Percentiles rank a stretch among this genome's conserved stretches.
Evolutionary conservation across 177 flowering plant genomes (phyloP).

Genomic region (Telopea speciosissima): DNA sequence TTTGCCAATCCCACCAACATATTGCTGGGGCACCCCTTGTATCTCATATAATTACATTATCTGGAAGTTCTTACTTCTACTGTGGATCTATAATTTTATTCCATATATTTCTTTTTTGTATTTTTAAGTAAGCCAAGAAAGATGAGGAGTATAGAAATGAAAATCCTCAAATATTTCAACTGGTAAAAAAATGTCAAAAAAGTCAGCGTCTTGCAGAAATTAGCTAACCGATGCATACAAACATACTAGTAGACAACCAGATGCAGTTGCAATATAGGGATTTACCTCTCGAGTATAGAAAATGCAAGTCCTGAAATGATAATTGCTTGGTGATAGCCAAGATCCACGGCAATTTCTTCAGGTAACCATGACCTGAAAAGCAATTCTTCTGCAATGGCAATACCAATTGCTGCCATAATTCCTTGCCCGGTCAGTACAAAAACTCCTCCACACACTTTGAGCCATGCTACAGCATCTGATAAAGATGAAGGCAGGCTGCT

Average conservation of each 20-base stretch:
- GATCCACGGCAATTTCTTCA: conserved; percentile 72
- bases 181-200: background rate
- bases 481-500: conserved; percentile 30
- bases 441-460: conserved; percentile 43
- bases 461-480: conserved; percentile 25
- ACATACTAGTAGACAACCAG: too few relatives aligned
- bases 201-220: background rate
- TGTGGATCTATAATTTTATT: too few relatives aligned
- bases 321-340: conserved; percentile 68
- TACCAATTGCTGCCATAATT: conserved; percentile 45
- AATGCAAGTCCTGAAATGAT: conserved; percentile 78
- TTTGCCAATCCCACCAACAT: too few relatives aligned
- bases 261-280: background rate
- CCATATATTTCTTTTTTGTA: too few relatives aligned
- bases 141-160: background rate
- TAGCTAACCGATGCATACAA: background rate
- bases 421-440: conserved; percentile 44
- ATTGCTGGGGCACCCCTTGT: too few relatives aligned
- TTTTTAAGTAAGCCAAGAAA: too few relatives aligned
- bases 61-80: too few relatives aligned
- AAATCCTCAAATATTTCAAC: too few relatives aligned
- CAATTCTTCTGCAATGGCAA: conserved; percentile 76
- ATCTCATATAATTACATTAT: too few relatives aligned
- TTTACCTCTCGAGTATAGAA: conserved; percentile 69
- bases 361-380: conserved; percentile 91